Base-by-base conservation (phyloP, 2,329 filamentous ascomycete species). In the Beauveria asiatica region DNA sequence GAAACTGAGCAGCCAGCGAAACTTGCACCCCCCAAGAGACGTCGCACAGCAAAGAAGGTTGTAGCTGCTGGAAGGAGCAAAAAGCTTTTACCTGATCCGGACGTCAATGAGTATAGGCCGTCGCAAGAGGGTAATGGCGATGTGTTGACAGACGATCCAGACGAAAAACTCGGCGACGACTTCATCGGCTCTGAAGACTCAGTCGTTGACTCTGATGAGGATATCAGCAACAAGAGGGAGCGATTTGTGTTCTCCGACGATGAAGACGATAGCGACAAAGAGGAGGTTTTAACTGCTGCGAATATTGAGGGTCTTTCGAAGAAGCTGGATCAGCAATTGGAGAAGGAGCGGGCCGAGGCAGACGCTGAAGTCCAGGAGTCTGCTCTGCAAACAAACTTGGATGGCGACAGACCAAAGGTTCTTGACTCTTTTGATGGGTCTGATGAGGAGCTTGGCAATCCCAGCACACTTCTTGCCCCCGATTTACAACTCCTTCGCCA, bases 271-370 rank as follows among this genome's bases (percentile, higher is more conserved):
- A 92, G 89, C 1, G 91, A 95, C 67, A 87, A 85, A 5, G 91
- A 96, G 75, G 92, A 97, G 75, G 88, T 87, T 72, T 82, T 99
- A 66, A 99, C 91, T 56, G 92, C 92, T 1, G 94, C 94, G 64
- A 99, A 99, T 74, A 97, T 99, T 64, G 94, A 88, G 68, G 94
- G 94, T 61, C 78, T 99, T 60, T 92, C 93, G 59, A 82, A 86
- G 67, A 93, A 92, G 73, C 76, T 99, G 61, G 93, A 99, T 71
- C 79, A 83, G 68, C 80, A 94, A 70, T 79, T 83, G 69, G 88
- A 89, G 49, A 82, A 88, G 62, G 90, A 96, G 64, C 90, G 87
- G 19, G 91, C 86, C 25, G 90, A 92, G 63, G 91, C 90, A 25
- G 85, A 92, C 67, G 88, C 87, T 39, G 94, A 99, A 73, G 76